phyloP scores from a whole-genome alignment of 129 eudicot species.

The Chrysanthemum seticuspe region DNA sequence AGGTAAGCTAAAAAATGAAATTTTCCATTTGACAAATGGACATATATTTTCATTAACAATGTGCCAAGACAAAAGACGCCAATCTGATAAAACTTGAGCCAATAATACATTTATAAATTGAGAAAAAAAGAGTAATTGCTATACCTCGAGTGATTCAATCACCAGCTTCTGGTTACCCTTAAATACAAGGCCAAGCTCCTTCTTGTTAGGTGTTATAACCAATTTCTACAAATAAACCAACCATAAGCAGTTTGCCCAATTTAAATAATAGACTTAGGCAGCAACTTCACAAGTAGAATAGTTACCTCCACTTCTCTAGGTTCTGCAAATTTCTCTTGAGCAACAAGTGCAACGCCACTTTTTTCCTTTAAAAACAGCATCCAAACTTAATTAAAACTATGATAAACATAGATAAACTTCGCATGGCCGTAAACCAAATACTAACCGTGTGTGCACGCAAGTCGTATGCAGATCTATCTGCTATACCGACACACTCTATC shows the following conservation, averaged over 20 bases:
- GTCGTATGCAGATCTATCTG: constrained; percentile 78
- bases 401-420: neutral
- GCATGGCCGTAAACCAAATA: neutral
- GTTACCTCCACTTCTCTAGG: constrained; percentile 77
- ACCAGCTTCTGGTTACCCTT: constrained; percentile 66
- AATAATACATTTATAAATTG: no score
- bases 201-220: constrained; percentile 53
- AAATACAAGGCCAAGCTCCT: constrained; percentile 68
- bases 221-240: constrained; percentile 37
- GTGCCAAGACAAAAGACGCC: no score
- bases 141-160: constrained; percentile 64
- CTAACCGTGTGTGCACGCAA: constrained; percentile 70
- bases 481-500: constrained; percentile 84
- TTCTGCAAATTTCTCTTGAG: constrained; percentile 63
- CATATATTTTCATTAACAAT: no score
- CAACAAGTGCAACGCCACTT: constrained; percentile 59
- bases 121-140: neutral
- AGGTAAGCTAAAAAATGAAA: no score
- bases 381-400: neutral
- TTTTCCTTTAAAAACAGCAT: constrained; percentile 41
- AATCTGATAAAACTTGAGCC: no score
- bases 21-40: no score
- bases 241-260: neutral
- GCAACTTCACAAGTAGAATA: neutral
- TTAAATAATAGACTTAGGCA: neutral